Conservation (phyloP, 2,329 filamentous ascomycete genomes). For the Xylariaceae sp. region DNA sequence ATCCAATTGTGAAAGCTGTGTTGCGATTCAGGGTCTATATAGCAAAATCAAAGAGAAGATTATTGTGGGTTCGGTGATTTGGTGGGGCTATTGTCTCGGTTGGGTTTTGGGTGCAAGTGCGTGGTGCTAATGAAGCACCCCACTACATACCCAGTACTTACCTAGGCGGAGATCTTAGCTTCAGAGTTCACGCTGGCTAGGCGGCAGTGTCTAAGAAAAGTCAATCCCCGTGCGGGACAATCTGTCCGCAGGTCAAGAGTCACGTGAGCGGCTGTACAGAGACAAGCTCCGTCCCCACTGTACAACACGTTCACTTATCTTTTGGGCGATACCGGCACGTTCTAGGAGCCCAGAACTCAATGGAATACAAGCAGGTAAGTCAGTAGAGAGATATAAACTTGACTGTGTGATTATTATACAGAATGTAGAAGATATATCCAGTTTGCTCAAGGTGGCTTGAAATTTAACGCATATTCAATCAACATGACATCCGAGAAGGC, state of each 20-base stretch:
- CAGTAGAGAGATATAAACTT: conserved; percentile 3
- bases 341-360: neutral
- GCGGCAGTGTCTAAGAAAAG: too few relatives aligned
- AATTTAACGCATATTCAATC: neutral
- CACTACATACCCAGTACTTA: too few relatives aligned
- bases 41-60: too few relatives aligned
- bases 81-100: too few relatives aligned
- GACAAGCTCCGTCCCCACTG: conserved; percentile 11
- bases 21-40: too few relatives aligned
- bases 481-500: conserved; percentile 20
- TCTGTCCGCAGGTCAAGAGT: neutral
- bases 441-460: neutral
- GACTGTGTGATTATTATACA: neutral
- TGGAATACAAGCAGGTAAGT: neutral
- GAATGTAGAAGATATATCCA: neutral
- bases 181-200: too few relatives aligned
- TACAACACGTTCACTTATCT: neutral
- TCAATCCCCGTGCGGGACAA: too few relatives aligned
- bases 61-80: too few relatives aligned
- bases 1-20: neutral
- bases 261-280: conserved; percentile 22
- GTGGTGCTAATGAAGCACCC: too few relatives aligned
- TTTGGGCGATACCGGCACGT: conserved; percentile 23
- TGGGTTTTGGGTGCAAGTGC: too few relatives aligned
- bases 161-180: too few relatives aligned